phyloP scores from a whole-genome alignment of 345 rosid species.

The Raphanus raphanistrum region DNA sequence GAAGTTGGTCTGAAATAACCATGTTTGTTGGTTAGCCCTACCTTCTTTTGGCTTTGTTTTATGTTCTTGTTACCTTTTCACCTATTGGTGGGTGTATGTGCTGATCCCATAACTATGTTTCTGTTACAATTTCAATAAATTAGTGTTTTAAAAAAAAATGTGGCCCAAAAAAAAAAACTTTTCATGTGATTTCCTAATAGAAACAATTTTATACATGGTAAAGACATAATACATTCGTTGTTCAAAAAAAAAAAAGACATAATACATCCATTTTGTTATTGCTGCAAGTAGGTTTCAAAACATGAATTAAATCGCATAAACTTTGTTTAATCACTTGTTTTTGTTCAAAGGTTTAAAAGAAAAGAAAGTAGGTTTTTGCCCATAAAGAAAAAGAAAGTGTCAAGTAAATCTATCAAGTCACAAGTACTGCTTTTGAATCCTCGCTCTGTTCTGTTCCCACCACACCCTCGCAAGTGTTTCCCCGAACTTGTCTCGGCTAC shows the following conservation, averaged over 20 bases:
- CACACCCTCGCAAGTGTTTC: conserved; percentile 86
- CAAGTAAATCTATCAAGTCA: conserved; percentile 37
- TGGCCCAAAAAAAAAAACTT: too few species aligned
- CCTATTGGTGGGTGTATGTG: not conserved
- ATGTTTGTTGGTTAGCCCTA: not conserved
- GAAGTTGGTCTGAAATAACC: not conserved
- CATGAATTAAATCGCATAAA: not conserved
- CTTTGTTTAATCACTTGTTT: not conserved
- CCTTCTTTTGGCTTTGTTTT: not conserved
- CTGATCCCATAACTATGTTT: not conserved
- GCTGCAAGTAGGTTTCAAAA: not conserved
- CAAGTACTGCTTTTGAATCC: conserved; percentile 91
- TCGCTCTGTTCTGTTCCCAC: conserved; percentile 95
- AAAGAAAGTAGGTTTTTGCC: not conserved
- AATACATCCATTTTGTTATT: not conserved
- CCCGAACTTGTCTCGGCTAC: conserved; percentile 86
- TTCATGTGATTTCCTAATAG: not conserved
- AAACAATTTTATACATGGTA: not conserved
- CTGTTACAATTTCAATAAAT: not conserved
- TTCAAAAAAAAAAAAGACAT: too few species aligned
- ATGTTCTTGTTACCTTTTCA: not conserved
- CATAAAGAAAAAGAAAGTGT: not conserved
- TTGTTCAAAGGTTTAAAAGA: not conserved
- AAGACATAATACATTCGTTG: not conserved
- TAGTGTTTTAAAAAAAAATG: not conserved